Evolutionary conservation across 1,284 basidiomycete genomes (phyloP), one percentile per base, ranked within the genome.

Genomic region (Malassezia brasiliensis): DNA sequence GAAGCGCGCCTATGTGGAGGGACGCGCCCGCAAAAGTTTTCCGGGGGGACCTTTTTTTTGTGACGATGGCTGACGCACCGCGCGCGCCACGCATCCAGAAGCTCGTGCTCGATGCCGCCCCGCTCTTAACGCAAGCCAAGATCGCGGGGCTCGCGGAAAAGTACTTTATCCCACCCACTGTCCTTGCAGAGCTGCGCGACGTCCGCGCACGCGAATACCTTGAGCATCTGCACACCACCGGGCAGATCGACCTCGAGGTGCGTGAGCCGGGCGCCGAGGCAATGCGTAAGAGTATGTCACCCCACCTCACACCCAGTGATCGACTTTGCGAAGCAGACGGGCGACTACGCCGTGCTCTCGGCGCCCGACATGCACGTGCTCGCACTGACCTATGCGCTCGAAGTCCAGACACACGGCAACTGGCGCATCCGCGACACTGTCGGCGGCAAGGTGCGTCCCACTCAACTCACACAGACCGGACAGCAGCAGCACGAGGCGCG

Each of bases 321-420:
- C 48, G 85, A 86, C 60, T 87, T 86, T 76, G 88, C 94, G 3
- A 91, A 89, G 79, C 88, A 89, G 79, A 96, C 93, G 0, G 94
- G 94, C 76, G 94, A 98, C 77, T 93, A 90, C 72, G 81, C 88
- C 34, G 93, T 93, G 42, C 81, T 99, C 31, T 96, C 90, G 9
- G 81, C 85, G 68, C 82, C 91, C 15, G 94, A 99, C 83, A 76
- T 98, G 54, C 85, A 86, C 62, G 85, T 98, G 37, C 78, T 98
- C 42, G 94, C 94, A 0, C 78, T 98, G 64, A 89, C 90, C 0
- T 86, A 88, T 72, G 82, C 85, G 42, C 77, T 91, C 53, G 84
- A 83, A 77, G 81, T 79, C 52, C 76, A 77, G 53, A 77, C 77
- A 60, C 81, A 81, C 61, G 80, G 79, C 0, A 71, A 65, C n/a